These are phyloP conservation scores for Iris pallida DNA, from an alignment of 116 monocot species.

Conservation along the genomic window DNA sequence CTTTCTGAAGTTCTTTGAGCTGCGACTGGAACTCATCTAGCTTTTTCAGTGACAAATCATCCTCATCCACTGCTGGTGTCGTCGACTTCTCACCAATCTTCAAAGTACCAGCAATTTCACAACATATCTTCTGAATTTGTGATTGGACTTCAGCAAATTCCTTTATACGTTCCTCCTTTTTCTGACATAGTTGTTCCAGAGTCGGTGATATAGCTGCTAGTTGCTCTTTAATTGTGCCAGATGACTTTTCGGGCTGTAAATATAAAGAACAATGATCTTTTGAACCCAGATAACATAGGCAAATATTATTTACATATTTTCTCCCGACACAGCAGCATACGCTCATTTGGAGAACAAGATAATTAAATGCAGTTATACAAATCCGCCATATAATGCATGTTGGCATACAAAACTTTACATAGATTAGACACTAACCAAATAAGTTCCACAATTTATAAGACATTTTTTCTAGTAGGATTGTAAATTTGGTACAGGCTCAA, in stretches of 20 bases:
- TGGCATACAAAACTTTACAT: no score
- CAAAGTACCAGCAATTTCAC: conserved; percentile 45
- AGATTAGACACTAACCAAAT: no score
- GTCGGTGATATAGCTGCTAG: conserved; percentile 46
- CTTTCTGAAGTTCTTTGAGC: conserved; percentile 42
- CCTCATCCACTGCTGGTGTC: conserved; percentile 38
- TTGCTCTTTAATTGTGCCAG: conserved; percentile 60
- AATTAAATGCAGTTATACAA: no score
- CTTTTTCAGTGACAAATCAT: conserved; percentile 48
- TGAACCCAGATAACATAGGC: no score
- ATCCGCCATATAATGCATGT: no score
- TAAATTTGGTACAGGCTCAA: no score
- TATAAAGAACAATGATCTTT: no score
- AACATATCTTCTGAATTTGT: conserved; percentile 44
- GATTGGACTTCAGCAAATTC: conserved; percentile 47
- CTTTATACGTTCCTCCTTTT: conserved; percentile 40
- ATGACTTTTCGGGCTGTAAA: conserved; percentile 49
- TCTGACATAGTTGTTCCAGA: conserved; percentile 34
- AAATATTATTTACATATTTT: no score
- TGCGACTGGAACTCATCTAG: conserved; percentile 31
- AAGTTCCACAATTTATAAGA: no score
- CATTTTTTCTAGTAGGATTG: no score
- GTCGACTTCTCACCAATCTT: conserved; percentile 25
- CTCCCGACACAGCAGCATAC: no score
- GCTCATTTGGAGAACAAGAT: no score